Conservation (phyloP, 2,329 filamentous ascomycete genomes). For the Diaporthe aspalathi region DNA sequence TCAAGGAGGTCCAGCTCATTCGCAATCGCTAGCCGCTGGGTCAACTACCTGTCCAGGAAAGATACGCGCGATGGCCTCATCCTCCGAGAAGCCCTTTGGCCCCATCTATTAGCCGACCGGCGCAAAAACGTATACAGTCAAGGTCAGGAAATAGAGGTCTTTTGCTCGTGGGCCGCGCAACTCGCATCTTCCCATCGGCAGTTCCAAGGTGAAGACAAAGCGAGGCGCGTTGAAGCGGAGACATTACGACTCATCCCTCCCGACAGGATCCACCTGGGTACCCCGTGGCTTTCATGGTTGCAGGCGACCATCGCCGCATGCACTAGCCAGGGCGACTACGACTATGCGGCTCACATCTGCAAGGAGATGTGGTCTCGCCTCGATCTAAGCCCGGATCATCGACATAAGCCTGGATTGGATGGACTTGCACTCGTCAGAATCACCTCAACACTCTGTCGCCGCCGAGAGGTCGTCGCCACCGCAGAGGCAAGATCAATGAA, state of each 20-base stretch:
- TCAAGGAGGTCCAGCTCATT: neutral
- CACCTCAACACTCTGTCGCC: neutral
- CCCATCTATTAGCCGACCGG: neutral
- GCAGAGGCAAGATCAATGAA: neutral
- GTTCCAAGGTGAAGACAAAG: neutral
- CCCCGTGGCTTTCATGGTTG: constrained; percentile 11
- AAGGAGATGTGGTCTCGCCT: constrained; percentile 18
- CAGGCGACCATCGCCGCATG: neutral
- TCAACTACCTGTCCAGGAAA: neutral
- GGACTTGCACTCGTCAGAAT: neutral
- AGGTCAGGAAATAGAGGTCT: neutral
- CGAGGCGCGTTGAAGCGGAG: constrained; percentile 3
- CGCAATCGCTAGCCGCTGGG: constrained; percentile 1
- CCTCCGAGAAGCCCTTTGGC: constrained; percentile 14
- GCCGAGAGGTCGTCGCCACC: neutral
- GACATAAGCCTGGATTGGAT: constrained; percentile 12
- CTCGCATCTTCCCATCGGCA: neutral
- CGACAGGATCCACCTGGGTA: neutral
- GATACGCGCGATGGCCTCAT: constrained; percentile 19
- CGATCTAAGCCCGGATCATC: neutral
- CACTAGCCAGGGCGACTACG: neutral
- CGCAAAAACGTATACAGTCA: neutral
- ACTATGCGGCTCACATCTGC: constrained; percentile 8
- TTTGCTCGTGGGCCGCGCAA: neutral
- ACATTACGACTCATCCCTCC: neutral